Base-by-base conservation (phyloP, 768 basidiomycete genomes). In the Mycena vulgaris region DNA sequence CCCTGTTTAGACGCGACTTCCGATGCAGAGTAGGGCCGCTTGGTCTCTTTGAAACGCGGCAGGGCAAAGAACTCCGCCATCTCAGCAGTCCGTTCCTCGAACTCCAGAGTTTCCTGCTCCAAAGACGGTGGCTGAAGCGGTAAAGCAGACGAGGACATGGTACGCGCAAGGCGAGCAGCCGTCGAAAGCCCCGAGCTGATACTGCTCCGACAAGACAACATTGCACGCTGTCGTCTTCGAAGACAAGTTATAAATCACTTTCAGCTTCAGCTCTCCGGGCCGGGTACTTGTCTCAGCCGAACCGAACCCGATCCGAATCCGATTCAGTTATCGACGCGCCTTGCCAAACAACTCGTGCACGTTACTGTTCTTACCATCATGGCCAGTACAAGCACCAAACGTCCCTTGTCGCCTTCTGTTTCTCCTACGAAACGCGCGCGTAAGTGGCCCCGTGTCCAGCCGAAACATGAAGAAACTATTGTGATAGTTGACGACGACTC, bases 1-100 rank as follows among this genome's bases (percentile, higher is more conserved):
- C 97, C 97, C 76, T 97, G 95, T 82, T 98, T 97, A 25, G 93
- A 89, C 6, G 90, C 96, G 70, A 98, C 93, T 48, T 90, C 87
- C 31, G 88, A 87, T 5, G 96, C 87, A 6, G 92, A 83, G 81
- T 98, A 98, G 0, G 96, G 91, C 16, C 97, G 88, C 76, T 90
- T 91, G 63, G 94, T 88, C 67, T 82, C 82, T 28, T 85, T 81
- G 78, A 95, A 98, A 21, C 96, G 90, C 21, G 95, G 89, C 25
- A 86, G 87, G 31, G 85, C 77, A 79, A 96, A 96, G 88, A 95
- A 98, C 2, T 86, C 82, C 21, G 89, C 81, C 83, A 95, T 86
- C 49, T 88, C 88, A 17, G 84, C 80, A n/a, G 89, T 86, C 17
- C 94, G 89, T 25, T 84, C 84, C 21, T 89, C 82, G 76, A 94